A percentile compares a stretch with the other conserved stretches of the same genome.
Conservation (phyloP, 768 basidiomycete genomes). For the Suillus brevipes region DNA sequence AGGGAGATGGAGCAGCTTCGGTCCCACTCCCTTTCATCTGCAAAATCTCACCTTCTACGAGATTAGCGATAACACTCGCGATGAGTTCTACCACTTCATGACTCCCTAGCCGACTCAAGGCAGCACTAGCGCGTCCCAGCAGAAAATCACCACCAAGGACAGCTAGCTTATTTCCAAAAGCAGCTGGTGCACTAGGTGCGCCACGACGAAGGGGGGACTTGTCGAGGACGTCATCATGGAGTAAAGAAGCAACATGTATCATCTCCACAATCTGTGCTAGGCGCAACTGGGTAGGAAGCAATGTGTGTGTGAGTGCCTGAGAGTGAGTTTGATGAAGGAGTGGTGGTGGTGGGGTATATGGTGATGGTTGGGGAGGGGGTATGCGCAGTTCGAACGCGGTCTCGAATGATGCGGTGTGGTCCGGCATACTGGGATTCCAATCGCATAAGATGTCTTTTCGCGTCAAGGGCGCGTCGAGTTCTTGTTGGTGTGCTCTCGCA, state of each 20-base stretch:
- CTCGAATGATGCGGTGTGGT: slow-evolving; percentile 69
- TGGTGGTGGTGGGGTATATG: slow-evolving; percentile 17
- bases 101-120: slow-evolving; percentile 82
- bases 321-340: slow-evolving; percentile 28
- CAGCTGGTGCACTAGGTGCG: slow-evolving; percentile 64
- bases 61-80: slow-evolving; percentile 87
- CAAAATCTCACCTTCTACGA: slow-evolving; percentile 96
- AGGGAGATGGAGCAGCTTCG: background rate
- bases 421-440: slow-evolving; percentile 86
- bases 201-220: slow-evolving; percentile 69
- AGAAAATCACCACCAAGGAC: slow-evolving; percentile 96
- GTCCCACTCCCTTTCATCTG: slow-evolving; percentile 47
- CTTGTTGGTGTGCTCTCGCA: slow-evolving; percentile 51
- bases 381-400: slow-evolving; percentile 51
- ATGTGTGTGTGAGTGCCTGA: slow-evolving; percentile 33
- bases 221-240: slow-evolving; percentile 92
- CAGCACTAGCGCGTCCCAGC: slow-evolving; percentile 86
- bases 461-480: slow-evolving; percentile 79
- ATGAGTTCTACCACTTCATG: slow-evolving; percentile 92
- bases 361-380: slow-evolving; percentile 25
- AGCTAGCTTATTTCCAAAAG: slow-evolving; percentile 90
- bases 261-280: slow-evolving; percentile 97
- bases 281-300: slow-evolving; percentile 84
- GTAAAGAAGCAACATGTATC: slow-evolving; percentile 92
- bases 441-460: slow-evolving; percentile 84